Conservation (phyloP, 2,329 filamentous ascomycete genomes). For the Neopestalotiopsis rosae region DNA sequence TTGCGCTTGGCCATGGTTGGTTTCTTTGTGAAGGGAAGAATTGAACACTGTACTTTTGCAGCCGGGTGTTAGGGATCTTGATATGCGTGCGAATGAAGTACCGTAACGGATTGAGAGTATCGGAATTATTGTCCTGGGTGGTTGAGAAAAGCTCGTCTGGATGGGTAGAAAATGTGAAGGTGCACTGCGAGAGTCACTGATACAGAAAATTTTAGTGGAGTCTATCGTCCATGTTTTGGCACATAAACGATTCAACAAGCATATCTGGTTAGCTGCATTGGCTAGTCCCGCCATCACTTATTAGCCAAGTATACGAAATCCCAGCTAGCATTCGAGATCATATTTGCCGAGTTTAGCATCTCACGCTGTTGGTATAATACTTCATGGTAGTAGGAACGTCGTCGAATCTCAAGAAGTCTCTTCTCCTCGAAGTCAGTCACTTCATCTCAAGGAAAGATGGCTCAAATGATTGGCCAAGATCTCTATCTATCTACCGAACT, state of each 20-base stretch:
- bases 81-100: background rate
- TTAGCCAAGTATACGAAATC: background rate
- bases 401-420: no score
- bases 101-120: background rate
- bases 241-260: background rate
- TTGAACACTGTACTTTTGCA: no score
- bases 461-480: no score
- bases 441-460: no score
- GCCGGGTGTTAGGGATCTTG: background rate
- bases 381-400: no score
- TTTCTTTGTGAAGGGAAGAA: background rate
- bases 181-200: background rate
- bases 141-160: background rate
- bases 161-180: conserved; percentile 32
- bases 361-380: no score
- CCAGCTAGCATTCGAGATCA: background rate
- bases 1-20: conserved; percentile 31
- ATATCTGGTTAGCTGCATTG: conserved; percentile 5
- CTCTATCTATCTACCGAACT: no score
- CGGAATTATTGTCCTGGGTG: background rate
- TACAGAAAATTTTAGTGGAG: conserved; percentile 54
- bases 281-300: background rate
- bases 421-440: no score
- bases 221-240: conserved; percentile 32
- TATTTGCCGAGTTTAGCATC: no score